phyloP scores from a whole-genome alignment of 805 yeast genomes.

The Candida jianshihensis region DNA sequence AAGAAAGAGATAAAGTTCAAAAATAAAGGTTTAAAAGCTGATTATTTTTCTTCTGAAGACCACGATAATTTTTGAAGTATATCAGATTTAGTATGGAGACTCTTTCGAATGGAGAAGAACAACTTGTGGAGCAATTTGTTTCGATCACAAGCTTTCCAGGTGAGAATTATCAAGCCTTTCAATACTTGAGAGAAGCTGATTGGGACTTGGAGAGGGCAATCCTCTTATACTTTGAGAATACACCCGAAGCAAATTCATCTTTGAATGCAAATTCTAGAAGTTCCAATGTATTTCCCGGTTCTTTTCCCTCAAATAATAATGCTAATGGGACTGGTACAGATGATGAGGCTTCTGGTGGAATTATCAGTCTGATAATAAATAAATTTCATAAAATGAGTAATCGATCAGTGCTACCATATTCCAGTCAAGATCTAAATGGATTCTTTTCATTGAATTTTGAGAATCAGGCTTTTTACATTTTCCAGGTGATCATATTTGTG shows the following conservation, averaged over 20 bases:
- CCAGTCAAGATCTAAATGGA: slow-evolving; percentile 2
- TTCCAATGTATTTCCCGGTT: slow-evolving; percentile 3
- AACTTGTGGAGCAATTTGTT: slow-evolving; percentile 9
- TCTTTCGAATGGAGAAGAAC: slow-evolving; percentile 8
- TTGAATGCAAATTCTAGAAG: slow-evolving; percentile 9
- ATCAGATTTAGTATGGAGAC: slow-evolving; percentile 17
- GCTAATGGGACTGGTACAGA: too few relatives aligned
- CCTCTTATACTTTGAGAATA: slow-evolving; percentile 17
- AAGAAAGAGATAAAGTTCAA: too few relatives aligned
- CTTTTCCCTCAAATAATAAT: too few relatives aligned
- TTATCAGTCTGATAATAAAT: too few relatives aligned
- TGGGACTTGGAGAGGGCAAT: slow-evolving; percentile 35
- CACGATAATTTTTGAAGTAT: too few relatives aligned
- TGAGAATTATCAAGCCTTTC: slow-evolving; percentile 17
- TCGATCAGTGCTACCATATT: too few relatives aligned
- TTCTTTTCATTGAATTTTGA: slow-evolving; percentile 19
- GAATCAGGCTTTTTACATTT: slow-evolving; percentile 18
- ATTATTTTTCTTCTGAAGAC: too few relatives aligned
- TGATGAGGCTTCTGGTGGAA: too few relatives aligned
- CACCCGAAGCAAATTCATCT: slow-evolving; percentile 19
- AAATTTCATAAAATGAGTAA: slow-evolving; percentile 19
- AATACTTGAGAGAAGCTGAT: slow-evolving; percentile 19
- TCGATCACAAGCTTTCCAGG: slow-evolving; percentile 15
- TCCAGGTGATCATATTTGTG: slow-evolving; percentile 24
- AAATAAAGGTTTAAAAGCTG: too few relatives aligned